Evolutionary conservation across 176 grass and related monocot species (phyloP).

Genomic region (Cenchrus americanus): DNA sequence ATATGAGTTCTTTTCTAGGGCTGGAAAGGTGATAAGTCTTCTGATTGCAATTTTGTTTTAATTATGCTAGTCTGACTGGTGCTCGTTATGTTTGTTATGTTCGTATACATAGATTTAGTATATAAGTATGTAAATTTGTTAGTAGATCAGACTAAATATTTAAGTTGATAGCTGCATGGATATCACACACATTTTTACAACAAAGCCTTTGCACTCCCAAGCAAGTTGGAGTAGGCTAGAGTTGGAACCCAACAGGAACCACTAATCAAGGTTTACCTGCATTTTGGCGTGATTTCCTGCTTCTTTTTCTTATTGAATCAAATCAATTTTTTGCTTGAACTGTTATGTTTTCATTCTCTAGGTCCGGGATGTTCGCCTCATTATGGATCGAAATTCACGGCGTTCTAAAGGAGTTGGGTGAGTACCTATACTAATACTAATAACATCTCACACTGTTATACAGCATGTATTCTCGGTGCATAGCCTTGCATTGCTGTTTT

Average conservation of each 20-base stretch:
- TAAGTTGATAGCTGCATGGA: background rate
- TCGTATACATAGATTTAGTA: background rate
- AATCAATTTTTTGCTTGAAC: background rate
- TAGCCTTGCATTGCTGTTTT: slow-evolving; percentile 6
- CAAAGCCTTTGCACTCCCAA: too few relatives aligned
- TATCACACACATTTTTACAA: too few relatives aligned
- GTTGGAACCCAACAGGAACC: too few relatives aligned
- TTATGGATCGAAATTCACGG: slow-evolving; percentile 96
- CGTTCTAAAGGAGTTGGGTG: slow-evolving; percentile 99
- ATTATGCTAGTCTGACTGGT: slow-evolving; percentile 6
- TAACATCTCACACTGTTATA: background rate
- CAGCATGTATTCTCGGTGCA: background rate
- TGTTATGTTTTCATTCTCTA: slow-evolving; percentile 40
- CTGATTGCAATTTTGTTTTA: background rate
- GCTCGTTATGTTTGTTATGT: slow-evolving; percentile 23
- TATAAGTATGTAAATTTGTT: background rate
- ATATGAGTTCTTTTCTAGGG: slow-evolving; percentile 96
- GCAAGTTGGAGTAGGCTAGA: too few relatives aligned
- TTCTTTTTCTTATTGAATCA: background rate
- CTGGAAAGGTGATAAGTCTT: slow-evolving; percentile 71
- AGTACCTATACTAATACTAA: slow-evolving; percentile 36
- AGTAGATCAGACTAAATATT: background rate
- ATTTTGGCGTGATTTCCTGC: background rate
- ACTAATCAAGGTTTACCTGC: background rate
- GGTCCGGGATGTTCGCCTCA: slow-evolving; percentile 99